Base-by-base conservation (phyloP, 495 filamentous ascomycete species). In the Cetradonia linearis region DNA sequence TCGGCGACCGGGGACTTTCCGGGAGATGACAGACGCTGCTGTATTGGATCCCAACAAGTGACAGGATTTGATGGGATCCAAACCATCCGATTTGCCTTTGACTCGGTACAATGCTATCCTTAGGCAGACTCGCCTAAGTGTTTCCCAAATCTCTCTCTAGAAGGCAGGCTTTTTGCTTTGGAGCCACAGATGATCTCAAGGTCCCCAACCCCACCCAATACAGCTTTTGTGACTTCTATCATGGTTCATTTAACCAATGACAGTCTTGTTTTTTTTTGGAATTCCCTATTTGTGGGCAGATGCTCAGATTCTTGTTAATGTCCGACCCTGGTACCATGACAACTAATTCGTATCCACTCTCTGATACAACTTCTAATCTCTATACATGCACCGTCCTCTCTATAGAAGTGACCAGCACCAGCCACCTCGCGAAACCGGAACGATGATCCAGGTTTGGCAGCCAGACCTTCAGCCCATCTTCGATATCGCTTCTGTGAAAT, bases 401-500 rank as follows among this genome's bases (percentile, higher is more conserved):
- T 69, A 89, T 90, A 96, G 66, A 95, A 95, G 72, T 96, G 91
- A 4, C 86, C 88, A 10, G 86, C 91, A 6, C 80, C 81, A 23
- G 72, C 69, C 48, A 95, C 77, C 66, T 88, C 82, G 33, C 77
- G 73, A 58, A 71, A 75, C 7, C 70, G 68, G 59, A 85, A 86
- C 53, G 63, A 70, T 37, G 71, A 73, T 30, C 65, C 70, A 14
- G 55, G 34, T 47, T 56, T 59, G 9, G 62, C 64, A 6, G 68
- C 61, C 61, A 94, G 72, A 59, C 77, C 81, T 52, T 77, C 74
- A 27, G 78, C 81, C 93, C 93, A 97, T 34, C 74, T 70, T 27
- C 79, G 76, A 64, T 92, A 73, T 70, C 83, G 91, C 55, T 72
- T 81, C 16, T 74, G 76, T 10, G 86, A 79, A 3, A 89, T 84